Percentiles rank a stretch among this genome's conserved stretches.
These are phyloP conservation scores for Tricholoma furcatifolium DNA, from an alignment of 768 basidiomycete genomes.

Conservation along the genomic window DNA sequence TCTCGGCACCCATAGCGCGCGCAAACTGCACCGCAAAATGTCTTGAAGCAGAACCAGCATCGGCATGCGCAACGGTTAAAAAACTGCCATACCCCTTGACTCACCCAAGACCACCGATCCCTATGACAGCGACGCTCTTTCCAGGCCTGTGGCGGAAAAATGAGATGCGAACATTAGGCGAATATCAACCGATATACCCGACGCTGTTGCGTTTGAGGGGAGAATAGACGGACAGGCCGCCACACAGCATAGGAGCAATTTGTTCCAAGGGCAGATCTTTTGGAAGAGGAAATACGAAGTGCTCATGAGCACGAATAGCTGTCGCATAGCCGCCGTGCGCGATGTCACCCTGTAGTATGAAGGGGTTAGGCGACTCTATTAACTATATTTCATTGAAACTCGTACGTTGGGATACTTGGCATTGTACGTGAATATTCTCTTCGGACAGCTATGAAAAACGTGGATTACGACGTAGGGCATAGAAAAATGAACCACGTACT, in stretches of 20 bases:
- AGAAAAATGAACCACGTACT: constrained; percentile 24
- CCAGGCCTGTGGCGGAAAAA: constrained; percentile 42
- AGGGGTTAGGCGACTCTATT: not conserved
- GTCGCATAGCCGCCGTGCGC: constrained; percentile 49
- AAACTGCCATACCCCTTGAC: not conserved
- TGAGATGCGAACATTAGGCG: not conserved
- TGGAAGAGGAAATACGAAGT: constrained; percentile 61
- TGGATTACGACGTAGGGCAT: not conserved
- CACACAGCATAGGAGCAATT: constrained; percentile 66
- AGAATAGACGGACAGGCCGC: constrained; percentile 61
- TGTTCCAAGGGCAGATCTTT: constrained; percentile 46
- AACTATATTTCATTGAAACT: not conserved
- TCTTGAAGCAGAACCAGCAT: constrained; percentile 9
- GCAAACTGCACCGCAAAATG: constrained; percentile 36
- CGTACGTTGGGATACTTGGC: constrained; percentile 35
- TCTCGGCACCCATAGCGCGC: constrained; percentile 51
- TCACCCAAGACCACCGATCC: constrained; percentile 60
- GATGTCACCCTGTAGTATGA: constrained; percentile 28
- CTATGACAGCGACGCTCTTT: constrained; percentile 64
- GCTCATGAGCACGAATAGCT: constrained; percentile 44
- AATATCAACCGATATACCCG: constrained; percentile 20
- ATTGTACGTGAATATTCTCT: constrained; percentile 42
- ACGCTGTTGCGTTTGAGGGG: constrained; percentile 53
- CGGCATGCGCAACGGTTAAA: not conserved
- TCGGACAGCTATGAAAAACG: constrained; percentile 33